Base-by-base conservation (phyloP, 306 rosid species). In the Purshia tridentata region DNA sequence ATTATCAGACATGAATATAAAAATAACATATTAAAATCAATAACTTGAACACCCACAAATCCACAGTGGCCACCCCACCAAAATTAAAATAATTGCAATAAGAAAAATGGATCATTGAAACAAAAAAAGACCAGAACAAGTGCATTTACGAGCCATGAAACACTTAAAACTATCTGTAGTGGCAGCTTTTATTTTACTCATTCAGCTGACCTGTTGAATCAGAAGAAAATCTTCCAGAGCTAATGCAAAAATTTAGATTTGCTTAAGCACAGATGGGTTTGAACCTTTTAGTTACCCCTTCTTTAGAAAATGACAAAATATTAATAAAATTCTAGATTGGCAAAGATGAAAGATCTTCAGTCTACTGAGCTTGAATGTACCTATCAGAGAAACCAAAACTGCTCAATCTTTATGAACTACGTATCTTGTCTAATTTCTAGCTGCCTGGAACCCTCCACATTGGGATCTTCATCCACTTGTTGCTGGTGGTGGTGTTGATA, bases 391-490 rank as follows among this genome's bases (percentile, higher is more conserved):
- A n/a, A 22, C 64, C 62, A 41, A 57, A 50, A 40, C 50, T 22
- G 35, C 50, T 37, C 49, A 5, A 74, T 9, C 74, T 56, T 35
- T 20, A 22, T n/a, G 37, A 29, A 59, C 37, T 67, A 54, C 0
- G 76, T 51, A 9, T 19, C 66, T 45, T 7, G 78, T 64, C 60
- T 54, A 53, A 15, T 53, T 42, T 65, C 70, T 66, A 57, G 45
- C 44, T 44, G 78, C 15, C 46, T 12, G 51, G 82, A 41, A 67
- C 51, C 51, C 51, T 67, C 74, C 13, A 0, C 22, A 20, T 69
- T 74, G 7, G 60, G 67, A 44, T 35, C 79, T 70, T 69, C 80
- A 0, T 53, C 23, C 19, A 62, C 47, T 59, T 70, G 75, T 23
- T 59, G 83, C 0, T 10, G 68, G 55, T 48, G 76, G 20, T 58